These are phyloP conservation scores for Priceomyces castillae DNA, from an alignment of 805 yeast species.

Conservation along the genomic window DNA sequence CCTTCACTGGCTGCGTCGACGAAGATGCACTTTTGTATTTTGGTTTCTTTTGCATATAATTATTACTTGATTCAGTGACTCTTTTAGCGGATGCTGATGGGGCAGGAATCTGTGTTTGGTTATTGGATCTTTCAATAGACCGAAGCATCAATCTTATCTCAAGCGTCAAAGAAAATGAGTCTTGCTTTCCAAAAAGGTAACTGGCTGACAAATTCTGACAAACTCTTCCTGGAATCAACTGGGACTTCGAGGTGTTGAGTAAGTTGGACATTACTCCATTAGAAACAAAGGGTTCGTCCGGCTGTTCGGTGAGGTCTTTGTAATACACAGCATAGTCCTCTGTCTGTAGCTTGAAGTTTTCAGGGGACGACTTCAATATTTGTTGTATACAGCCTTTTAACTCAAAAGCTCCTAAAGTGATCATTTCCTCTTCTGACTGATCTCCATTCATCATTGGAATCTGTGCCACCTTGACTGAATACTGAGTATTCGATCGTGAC, in stretches of 20 bases:
- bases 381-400: constrained; percentile 38
- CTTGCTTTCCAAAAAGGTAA: constrained; percentile 33
- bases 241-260: constrained; percentile 21
- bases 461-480: constrained; percentile 36
- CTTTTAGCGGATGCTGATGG: constrained; percentile 10
- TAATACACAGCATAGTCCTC: constrained; percentile 47
- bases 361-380: constrained; percentile 38
- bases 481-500: constrained; percentile 34
- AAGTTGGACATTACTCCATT: constrained; percentile 38
- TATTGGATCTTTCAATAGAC: constrained; percentile 24
- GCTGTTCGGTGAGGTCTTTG: constrained; percentile 47
- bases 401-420: constrained; percentile 43
- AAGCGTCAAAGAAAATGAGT: constrained; percentile 46
- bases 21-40: constrained; percentile 3
- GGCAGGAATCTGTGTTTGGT: constrained; percentile 9
- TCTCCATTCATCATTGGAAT: constrained; percentile 25
- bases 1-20: constrained; percentile 30
- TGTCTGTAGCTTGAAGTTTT: constrained; percentile 35
- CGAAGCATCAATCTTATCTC: constrained; percentile 56
- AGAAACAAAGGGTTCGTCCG: constrained; percentile 47
- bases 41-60: constrained; percentile 12
- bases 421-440: constrained; percentile 23
- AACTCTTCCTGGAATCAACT: constrained; percentile 50
- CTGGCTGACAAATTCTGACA: constrained; percentile 56
- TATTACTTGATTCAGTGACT: constrained; percentile 7